These are phyloP conservation scores for Quercus dentata DNA, from an alignment of 306 rosid genomes.

Conservation along the genomic window DNA sequence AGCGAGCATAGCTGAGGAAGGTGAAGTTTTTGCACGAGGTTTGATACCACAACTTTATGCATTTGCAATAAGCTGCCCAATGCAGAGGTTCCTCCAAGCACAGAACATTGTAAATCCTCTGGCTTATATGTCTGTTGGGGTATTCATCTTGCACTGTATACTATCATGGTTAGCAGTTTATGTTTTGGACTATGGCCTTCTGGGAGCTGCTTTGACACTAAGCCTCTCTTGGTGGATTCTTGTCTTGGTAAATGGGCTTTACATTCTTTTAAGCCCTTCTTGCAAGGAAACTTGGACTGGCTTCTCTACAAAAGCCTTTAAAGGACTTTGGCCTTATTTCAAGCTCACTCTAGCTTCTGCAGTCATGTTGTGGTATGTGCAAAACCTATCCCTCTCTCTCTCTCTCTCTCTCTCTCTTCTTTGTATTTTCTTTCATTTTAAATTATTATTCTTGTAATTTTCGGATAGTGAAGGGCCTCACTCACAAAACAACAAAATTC, in stretches of 20 bases:
- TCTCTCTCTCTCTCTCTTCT: background rate
- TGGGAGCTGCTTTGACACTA: conserved; percentile 62
- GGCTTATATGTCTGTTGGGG: conserved; percentile 61
- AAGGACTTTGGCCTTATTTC: conserved; percentile 71
- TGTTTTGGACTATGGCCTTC: conserved; percentile 50
- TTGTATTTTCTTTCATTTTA: background rate
- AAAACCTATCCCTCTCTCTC: background rate
- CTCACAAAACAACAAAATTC: no score
- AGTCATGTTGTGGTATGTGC: conserved; percentile 55
- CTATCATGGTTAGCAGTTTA: conserved; percentile 54
- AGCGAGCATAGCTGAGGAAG: conserved; percentile 42
- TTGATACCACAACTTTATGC: conserved; percentile 65
- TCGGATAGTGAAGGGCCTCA: no score
- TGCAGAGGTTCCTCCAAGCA: conserved; percentile 80
- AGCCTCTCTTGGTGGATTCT: conserved; percentile 79
- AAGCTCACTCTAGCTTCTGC: conserved; percentile 71
- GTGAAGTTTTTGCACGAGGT: conserved; percentile 52
- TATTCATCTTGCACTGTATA: conserved; percentile 49
- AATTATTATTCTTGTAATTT: background rate
- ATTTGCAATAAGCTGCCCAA: conserved; percentile 63
- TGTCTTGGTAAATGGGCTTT: conserved; percentile 46
- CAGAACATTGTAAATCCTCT: conserved; percentile 79
- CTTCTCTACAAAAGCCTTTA: conserved; percentile 49
- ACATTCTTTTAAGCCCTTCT: conserved; percentile 55
- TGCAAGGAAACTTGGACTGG: conserved; percentile 84